A percentile compares a stretch with the other conserved stretches of the same genome.
phyloP scores from a whole-genome alignment of 352 stramenopile species.

The Phytophthora hybrid region DNA sequence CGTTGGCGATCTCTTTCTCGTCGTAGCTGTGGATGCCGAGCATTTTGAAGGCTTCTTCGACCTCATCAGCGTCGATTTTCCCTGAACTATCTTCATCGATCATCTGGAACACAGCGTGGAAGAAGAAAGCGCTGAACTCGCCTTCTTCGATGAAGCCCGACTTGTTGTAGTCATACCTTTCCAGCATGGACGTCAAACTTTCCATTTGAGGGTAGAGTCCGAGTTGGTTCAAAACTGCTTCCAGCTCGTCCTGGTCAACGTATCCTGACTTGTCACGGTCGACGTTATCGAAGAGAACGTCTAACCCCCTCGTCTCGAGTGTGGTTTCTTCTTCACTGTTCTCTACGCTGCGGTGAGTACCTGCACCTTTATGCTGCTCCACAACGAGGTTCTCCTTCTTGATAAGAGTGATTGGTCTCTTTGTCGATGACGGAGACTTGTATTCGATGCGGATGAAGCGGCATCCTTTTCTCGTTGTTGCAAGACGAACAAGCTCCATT shows the following conservation, averaged over 20 bases:
- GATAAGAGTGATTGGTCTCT: constrained; percentile 54
- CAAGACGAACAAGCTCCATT: constrained; percentile 77
- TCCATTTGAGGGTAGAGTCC: constrained; percentile 67
- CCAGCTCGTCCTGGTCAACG: constrained; percentile 65
- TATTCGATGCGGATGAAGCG: constrained; percentile 74
- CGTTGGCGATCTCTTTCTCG: constrained; percentile 68
- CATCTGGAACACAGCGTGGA: constrained; percentile 77
- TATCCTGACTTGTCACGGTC: constrained; percentile 70
- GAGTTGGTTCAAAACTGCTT: constrained; percentile 71
- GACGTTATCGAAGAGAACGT: constrained; percentile 71
- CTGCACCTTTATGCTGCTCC: constrained; percentile 38
- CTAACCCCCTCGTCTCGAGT: constrained; percentile 63
- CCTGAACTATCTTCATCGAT: constrained; percentile 79
- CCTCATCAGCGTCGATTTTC: constrained; percentile 80
- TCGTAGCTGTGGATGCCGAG: constrained; percentile 67
- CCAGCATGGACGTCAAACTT: constrained; percentile 53
- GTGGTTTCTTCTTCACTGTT: constrained; percentile 51
- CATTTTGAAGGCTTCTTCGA: constrained; percentile 80
- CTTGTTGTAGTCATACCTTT: constrained; percentile 61
- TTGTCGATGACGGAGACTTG: constrained; percentile 40
- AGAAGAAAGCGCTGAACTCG: constrained; percentile 79
- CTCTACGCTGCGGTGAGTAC: constrained; percentile 4
- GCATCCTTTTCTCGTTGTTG: constrained; percentile 77
- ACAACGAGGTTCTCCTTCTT: constrained; percentile 56
- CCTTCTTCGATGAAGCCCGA: constrained; percentile 58